Evolutionary conservation across 805 yeast species (phyloP).

Genomic region (Teunomyces kruisii): DNA sequence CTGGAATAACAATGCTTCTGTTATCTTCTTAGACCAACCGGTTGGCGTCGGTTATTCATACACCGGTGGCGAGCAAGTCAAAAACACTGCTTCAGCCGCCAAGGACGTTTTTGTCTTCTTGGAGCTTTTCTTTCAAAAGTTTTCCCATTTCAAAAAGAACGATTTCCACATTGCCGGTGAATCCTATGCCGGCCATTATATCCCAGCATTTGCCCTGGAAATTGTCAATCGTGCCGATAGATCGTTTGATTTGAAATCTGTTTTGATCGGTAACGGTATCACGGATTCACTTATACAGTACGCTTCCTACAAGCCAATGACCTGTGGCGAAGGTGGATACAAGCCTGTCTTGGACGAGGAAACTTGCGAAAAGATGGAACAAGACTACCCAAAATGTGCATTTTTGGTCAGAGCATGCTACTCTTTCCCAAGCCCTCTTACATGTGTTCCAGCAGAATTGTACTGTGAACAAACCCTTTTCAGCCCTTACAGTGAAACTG

Average conservation of each 20-base stretch:
- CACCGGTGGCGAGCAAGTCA: conserved; percentile 57
- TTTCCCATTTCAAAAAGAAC: conserved; percentile 63
- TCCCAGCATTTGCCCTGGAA: conserved; percentile 84
- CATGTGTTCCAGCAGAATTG: conserved; percentile 87
- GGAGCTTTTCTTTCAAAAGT: conserved; percentile 76
- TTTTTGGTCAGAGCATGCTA: conserved; percentile 77
- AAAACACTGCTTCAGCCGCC: conserved; percentile 78
- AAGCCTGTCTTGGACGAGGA: conserved; percentile 69
- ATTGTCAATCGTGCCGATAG: conserved; percentile 64
- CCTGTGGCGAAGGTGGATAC: conserved; percentile 87
- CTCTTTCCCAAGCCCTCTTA: conserved; percentile 65
- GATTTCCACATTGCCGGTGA: conserved; percentile 91
- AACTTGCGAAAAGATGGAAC: conserved; percentile 64
- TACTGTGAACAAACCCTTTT: conserved; percentile 85
- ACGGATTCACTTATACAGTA: conserved; percentile 82
- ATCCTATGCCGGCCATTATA: conserved; percentile 91
- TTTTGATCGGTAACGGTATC: conserved; percentile 89
- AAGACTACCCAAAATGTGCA: conserved; percentile 70
- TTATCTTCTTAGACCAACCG: conserved; percentile 91
- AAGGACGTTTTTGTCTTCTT: conserved; percentile 86
- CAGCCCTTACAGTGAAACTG: conserved; percentile 59
- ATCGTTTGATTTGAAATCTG: conserved; percentile 61
- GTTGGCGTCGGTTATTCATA: conserved; percentile 89
- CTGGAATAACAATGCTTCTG: conserved; percentile 90
- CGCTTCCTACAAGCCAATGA: conserved; percentile 84